Evolutionary conservation across 306 rosid genomes (phyloP), one percentile per base, ranked within the genome.

Genomic region (Lithocarpus polystachyus): DNA sequence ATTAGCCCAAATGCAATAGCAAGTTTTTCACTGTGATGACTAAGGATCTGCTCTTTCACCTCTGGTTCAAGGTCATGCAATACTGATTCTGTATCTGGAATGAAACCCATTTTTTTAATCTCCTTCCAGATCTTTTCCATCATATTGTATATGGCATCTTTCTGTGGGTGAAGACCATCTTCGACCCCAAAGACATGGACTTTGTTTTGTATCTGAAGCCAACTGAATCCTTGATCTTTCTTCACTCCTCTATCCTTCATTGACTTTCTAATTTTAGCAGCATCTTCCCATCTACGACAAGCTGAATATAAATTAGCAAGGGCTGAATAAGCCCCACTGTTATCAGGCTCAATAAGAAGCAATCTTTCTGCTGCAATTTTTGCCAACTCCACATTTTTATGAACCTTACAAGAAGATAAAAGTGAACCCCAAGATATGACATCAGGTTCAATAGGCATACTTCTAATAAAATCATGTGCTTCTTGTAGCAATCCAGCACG

Each of bases 401-500:
- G 91, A 85, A 90, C 81, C 86, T 82, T 92, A 79, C 97, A 90
- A 54, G 97, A 81, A 79, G 97, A 87, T 80, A 94, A 84, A 77
- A 92, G 91, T 0, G 98, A 92, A 54, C 97, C 94, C 98, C 97
- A 94, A 29, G 93, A 90, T 81, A 91, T 79, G 69, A 72, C 88
- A 81, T 94, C 97, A 23, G 95, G 97, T 82, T 90, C 97, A 70
- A 89, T 68, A 68, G 93, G 95, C 97, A 89, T 90, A 72, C 51
- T 71, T 86, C 71, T 56, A 55, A 92, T 88, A 76, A 92, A 87
- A 45, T 75, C 20, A 56, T 88, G 86, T 69, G 98, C 97, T 77
- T 94, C 97, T 81, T 87, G 89, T 65, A 91, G 93, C 86, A 92
- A 84, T 77, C 97, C 98, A 74, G 97, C 94, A 52, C 97, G 92